Base-by-base conservation (phyloP, 1,139 yeast genomes). In the Blastobotrys aristatus region DNA sequence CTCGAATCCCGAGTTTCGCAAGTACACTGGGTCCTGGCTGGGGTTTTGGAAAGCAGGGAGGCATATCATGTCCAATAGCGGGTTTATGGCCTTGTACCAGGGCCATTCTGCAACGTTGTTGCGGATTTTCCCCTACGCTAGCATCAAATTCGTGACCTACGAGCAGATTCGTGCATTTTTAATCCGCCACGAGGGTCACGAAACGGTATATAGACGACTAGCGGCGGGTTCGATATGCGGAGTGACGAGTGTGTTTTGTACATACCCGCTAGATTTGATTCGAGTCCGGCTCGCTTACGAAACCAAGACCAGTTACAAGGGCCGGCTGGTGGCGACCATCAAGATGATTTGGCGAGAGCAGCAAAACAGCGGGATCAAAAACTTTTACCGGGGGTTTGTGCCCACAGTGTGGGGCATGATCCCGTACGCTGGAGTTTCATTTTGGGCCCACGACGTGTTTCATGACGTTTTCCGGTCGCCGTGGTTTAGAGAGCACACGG, bases 401-500 rank as follows among this genome's bases (percentile, higher is more conserved):
- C 97, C 98, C 18, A 92, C 99, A 0, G 82, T 92, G 34, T 63
- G 89, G 36, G 99, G 99, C 14, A 90, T 92, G 96, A 74, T 92
- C 17, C 98, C 98, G 1, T 92, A 92, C 63, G 98, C 99, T 1
- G 99, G 99, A 10, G 97, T 90, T 1, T 86, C 96, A 1, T 92
- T 92, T 61, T 86, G 90, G 69, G 86, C 96, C 2, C 97, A 92
- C 65, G 99, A 92, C 67, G 66, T 82, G 50, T 74, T 90, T 52
- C 97, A 90, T 65, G 99, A 92, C 67, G 63, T 90, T 1, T 79
- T 92, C 61, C 73, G 96, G 53, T 79, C 95, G 0, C 84, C 87
- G 35, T 21, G 11, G 22, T 27, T 43, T 10, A 11, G 30, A 8
- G 10, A 26, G 16, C 44, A 50, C 29, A 39, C 51, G 11, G 46